Conservation (phyloP, 225 moss, liverwort and hornwort species). For the Antitrichia curtipendula region DNA sequence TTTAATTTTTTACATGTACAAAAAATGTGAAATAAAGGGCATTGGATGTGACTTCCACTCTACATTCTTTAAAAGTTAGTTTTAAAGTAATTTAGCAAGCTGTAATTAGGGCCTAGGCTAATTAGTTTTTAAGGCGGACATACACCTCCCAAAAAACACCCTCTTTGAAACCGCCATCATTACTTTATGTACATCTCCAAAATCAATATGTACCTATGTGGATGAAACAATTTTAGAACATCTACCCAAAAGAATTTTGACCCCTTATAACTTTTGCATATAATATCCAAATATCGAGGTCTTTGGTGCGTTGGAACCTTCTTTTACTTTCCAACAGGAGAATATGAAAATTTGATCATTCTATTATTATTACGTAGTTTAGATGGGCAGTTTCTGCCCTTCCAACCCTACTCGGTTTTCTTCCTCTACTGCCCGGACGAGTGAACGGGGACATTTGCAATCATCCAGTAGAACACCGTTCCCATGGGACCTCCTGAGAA, state of each 20-base stretch:
- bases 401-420: too few species aligned
- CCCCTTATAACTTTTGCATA: neutral
- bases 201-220: neutral
- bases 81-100: neutral
- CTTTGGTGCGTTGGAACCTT: neutral
- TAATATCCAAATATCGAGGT: rapidly evolving
- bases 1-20: neutral
- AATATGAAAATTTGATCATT: neutral
- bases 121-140: rapidly evolving
- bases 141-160: rapidly evolving
- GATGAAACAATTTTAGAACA: neutral
- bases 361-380: neutral
- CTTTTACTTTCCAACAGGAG: neutral
- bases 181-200: neutral
- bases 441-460: neutral
- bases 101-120: rapidly evolving
- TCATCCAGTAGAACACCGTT: neutral
- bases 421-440: neutral
- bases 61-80: rapidly evolving
- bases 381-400: neutral
- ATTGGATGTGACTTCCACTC: neutral
- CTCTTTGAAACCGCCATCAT: rapidly evolving
- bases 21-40: neutral
- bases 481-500: neutral
- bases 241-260: neutral